A percentile compares a stretch with the other conserved stretches of the same genome.
phyloP scores from a whole-genome alignment of 2,329 filamentous ascomycete species.

The Hymenoscyphus scutula region DNA sequence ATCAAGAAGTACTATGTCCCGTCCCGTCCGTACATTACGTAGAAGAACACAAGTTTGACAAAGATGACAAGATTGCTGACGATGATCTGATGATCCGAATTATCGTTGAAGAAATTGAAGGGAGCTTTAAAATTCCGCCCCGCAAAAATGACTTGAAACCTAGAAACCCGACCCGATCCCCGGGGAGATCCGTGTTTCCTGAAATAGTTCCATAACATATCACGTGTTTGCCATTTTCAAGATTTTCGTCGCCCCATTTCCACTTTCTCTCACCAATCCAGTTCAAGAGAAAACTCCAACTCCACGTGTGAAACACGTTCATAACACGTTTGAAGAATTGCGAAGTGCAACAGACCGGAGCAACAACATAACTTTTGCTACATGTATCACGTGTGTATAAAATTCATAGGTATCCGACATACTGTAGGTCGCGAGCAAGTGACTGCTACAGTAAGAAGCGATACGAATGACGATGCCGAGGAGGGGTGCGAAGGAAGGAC shows the following conservation, averaged over 20 bases:
- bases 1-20: too few relatives aligned
- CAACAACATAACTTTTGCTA: neutral
- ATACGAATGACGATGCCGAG: neutral
- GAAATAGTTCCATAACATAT: neutral
- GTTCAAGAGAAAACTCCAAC: neutral
- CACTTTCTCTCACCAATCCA: conserved; percentile 7
- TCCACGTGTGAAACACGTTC: conserved; percentile 16
- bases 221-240: neutral
- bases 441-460: neutral
- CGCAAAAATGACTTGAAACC: too few relatives aligned
- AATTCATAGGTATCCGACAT: too few relatives aligned
- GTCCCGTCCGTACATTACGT: too few relatives aligned
- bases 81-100: too few relatives aligned
- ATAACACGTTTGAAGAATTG: conserved; percentile 14
- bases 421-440: too few relatives aligned
- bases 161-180: too few relatives aligned
- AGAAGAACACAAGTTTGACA: too few relatives aligned
- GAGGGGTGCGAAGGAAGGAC: neutral
- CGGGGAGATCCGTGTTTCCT: too few relatives aligned
- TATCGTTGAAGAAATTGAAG: too few relatives aligned
- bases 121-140: too few relatives aligned
- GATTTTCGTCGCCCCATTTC: conserved; percentile 1
- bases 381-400: neutral
- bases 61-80: too few relatives aligned
- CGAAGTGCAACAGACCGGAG: conserved; percentile 16